Base-by-base conservation (phyloP, 2,329 filamentous ascomycete genomes). In the Colletotrichum sp. region DNA sequence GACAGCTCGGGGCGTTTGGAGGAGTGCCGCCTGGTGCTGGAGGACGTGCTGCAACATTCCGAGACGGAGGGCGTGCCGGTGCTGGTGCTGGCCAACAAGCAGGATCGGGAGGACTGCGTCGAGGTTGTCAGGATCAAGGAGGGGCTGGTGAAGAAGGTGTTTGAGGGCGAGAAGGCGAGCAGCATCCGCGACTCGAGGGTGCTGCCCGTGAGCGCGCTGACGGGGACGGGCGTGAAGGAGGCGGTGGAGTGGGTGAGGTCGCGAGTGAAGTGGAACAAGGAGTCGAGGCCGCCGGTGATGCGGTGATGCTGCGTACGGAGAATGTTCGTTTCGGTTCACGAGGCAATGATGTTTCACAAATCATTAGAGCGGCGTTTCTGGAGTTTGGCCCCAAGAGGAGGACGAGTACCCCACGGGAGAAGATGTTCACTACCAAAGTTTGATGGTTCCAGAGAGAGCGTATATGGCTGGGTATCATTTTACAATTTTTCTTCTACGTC, bases 41-140 rank as follows among this genome's bases (percentile, higher is more conserved):
- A 99, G 85, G 94, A 95, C 79, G 96, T 99, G 65, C 87, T 99
- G 80, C 93, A 95, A 82, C 93, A 96, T 84, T 92, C 94, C 57
- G 96, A 98, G 82, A 95, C 96, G 4, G 95, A 96, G 80, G 96
- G 97, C 15, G 96, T 99, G 77, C 97, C 97, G 26, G 89, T 99
- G 71, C 87, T 99, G 72, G 95, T 99, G 65, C 87, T 99, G 78
- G 97, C 97, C 77, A 99, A 99, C 84, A 99, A 99, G 86, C 97
- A 99, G 87, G 97, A 99, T 84, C 89, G 96, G 3, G 97, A 99
- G 85, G 97, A 99, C 85, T 99, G 96, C 80, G 95, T 99, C 68
- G 97, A 99, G 89, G 97, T 98, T 3, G 96, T 99, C 76, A 90
- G 96, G 78, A 98, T 99, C 83, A 99, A 99, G 86, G 97, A 99